A percentile compares a stretch with the other conserved stretches of the same genome.
Conservation (phyloP, 208 protist species). For the Trypanosoma platydactyli region DNA sequence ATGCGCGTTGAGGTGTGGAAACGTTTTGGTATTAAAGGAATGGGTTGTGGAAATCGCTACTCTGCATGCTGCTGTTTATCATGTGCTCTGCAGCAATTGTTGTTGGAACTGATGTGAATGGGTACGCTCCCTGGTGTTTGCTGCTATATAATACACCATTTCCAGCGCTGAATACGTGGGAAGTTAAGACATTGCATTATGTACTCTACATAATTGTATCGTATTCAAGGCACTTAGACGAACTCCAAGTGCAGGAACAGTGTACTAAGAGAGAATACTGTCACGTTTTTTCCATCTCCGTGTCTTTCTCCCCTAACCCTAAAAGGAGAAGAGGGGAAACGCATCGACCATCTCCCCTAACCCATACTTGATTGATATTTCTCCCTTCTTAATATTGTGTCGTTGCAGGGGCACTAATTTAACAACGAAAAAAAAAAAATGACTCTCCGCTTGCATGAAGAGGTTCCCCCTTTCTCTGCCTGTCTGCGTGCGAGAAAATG, state of each 20-base stretch:
- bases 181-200: no score
- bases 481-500: background rate
- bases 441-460: background rate
- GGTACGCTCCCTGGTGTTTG: slow-evolving; percentile 56
- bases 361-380: no score
- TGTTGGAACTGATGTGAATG: slow-evolving; percentile 63
- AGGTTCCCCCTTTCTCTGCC: background rate
- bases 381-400: no score
- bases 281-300: no score
- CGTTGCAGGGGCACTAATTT: no score
- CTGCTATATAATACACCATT: slow-evolving; percentile 8
- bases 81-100: slow-evolving; percentile 54
- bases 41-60: slow-evolving; percentile 25
- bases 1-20: slow-evolving; percentile 28
- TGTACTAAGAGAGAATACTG: background rate
- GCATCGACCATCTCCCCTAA: no score
- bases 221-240: no score
- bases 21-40: slow-evolving; percentile 29
- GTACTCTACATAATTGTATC: no score
- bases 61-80: slow-evolving; percentile 30
- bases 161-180: background rate
- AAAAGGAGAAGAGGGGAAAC: no score
- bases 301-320: no score
- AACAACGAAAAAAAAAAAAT: no score
- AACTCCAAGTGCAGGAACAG: background rate